Evolutionary conservation across 371 early-diverging fungal species (phyloP).

Genomic region (Umbelopsis sp.): DNA sequence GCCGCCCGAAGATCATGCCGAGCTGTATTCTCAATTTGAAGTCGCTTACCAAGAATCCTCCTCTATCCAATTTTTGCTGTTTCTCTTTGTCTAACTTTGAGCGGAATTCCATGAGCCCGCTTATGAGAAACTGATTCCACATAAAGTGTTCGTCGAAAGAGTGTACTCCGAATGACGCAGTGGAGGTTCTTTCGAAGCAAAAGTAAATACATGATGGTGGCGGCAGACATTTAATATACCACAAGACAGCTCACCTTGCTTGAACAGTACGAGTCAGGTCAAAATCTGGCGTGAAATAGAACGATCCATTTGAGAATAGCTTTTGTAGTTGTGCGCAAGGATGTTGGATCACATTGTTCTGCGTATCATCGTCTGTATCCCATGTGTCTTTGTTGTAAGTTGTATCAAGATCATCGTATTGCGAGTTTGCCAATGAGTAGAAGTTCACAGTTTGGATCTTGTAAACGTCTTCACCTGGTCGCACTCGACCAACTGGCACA

Average conservation of each 20-base stretch:
- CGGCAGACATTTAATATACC: not conserved
- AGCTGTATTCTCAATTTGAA: not conserved
- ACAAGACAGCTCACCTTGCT: slow-evolving; percentile 45
- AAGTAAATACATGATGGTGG: not conserved
- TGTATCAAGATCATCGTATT: slow-evolving; percentile 56
- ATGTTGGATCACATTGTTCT: slow-evolving; percentile 51
- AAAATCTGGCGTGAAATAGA: slow-evolving; percentile 78
- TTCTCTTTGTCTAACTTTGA: slow-evolving; percentile 66
- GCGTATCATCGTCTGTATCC: slow-evolving; percentile 37
- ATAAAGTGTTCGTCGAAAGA: slow-evolving; percentile 75
- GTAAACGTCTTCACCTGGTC: slow-evolving; percentile 64
- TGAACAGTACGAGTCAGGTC: slow-evolving; percentile 77
- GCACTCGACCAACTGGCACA: slow-evolving; percentile 58
- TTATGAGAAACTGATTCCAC: slow-evolving; percentile 89
- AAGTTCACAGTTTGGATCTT: slow-evolving; percentile 65
- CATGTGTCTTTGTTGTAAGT: slow-evolving; percentile 33
- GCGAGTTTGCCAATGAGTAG: slow-evolving; percentile 61
- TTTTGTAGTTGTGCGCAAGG: slow-evolving; percentile 68
- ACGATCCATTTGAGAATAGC: slow-evolving; percentile 70
- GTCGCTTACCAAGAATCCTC: slow-evolving; percentile 66
- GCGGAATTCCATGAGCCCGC: slow-evolving; percentile 76
- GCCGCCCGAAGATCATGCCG: not conserved
- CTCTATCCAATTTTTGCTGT: slow-evolving; percentile 68
- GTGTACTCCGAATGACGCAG: slow-evolving; percentile 48
- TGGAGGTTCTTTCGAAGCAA: slow-evolving; percentile 40